These are phyloP conservation scores for Phylloporus arenicola DNA, from an alignment of 768 basidiomycete species.

Conservation along the genomic window DNA sequence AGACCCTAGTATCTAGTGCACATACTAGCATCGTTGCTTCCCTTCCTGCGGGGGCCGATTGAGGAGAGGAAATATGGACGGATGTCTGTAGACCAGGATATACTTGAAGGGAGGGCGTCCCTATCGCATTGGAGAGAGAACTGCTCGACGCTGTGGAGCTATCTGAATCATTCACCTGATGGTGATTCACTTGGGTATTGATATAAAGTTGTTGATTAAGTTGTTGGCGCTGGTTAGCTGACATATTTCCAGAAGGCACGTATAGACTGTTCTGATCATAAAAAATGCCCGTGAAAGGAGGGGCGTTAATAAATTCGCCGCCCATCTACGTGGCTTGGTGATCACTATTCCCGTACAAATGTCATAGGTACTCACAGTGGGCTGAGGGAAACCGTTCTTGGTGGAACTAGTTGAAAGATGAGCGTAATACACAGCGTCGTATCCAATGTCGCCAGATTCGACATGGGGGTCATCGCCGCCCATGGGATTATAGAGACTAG, in stretches of 20 bases:
- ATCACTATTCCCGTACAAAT: background rate
- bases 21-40: constrained; percentile 9
- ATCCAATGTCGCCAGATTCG: background rate
- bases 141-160: constrained; percentile 15
- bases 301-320: background rate
- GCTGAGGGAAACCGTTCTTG: background rate
- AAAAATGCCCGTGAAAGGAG: background rate
- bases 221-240: constrained; percentile 6
- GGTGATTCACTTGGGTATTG: constrained; percentile 12
- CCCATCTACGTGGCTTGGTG: constrained; percentile 9
- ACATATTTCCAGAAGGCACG: background rate
- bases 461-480: background rate
- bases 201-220: constrained; percentile 13
- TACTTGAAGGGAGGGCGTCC: constrained; percentile 8
- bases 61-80: constrained; percentile 8
- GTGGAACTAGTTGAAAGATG: background rate
- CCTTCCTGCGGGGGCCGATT: constrained; percentile 5
- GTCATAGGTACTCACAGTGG: constrained; percentile 11
- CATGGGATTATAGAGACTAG: background rate
- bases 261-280: background rate
- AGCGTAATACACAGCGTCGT: background rate
- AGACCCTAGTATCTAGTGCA: too few relatives aligned
- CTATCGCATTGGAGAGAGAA: constrained; percentile 1
- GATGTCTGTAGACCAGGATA: background rate
- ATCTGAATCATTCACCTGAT: constrained; percentile 6